A percentile compares a stretch with the other conserved stretches of the same genome.
Evolutionary conservation across 2,329 filamentous ascomycete genomes (phyloP).

Genomic region (Colletotrichum godetiae): DNA sequence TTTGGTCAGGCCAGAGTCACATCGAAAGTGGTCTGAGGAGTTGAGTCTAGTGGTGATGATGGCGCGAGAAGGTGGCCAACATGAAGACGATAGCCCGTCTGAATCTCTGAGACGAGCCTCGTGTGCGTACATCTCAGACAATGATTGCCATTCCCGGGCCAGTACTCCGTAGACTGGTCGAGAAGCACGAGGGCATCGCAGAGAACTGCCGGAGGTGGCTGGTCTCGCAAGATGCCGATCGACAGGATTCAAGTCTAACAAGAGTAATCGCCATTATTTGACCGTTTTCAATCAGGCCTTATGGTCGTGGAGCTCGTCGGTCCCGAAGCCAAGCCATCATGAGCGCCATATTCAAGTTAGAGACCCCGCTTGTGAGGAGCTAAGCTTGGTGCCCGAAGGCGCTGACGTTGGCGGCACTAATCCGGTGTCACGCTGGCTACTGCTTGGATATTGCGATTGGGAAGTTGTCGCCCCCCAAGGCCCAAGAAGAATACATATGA

Average conservation of each 20-base stretch:
- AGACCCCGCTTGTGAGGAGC: not conserved
- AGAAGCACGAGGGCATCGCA: not conserved
- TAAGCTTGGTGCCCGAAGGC: not conserved
- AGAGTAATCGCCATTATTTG: not conserved
- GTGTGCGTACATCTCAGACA: not conserved
- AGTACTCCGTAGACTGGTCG: not conserved
- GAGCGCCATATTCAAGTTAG: not conserved
- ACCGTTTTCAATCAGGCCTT: conserved; percentile 24
- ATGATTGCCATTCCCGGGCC: conserved; percentile 7
- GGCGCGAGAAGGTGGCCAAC: conserved; percentile 1
- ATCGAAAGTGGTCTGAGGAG: conserved; percentile 29
- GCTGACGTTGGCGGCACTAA: not conserved
- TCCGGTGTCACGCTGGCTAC: too few species aligned
- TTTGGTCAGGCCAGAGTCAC: conserved; percentile 5
- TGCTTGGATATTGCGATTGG: too few species aligned
- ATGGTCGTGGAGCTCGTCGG: not conserved
- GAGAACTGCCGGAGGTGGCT: conserved; percentile 11
- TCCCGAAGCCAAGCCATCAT: not conserved
- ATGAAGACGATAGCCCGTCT: conserved; percentile 5
- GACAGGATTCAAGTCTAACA: conserved; percentile 1
- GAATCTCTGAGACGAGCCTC: conserved; percentile 25
- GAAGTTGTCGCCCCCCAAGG: not conserved
- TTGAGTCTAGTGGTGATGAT: conserved; percentile 1
- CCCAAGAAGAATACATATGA: not conserved
- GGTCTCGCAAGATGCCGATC: conserved; percentile 28